Evolutionary conservation across 768 basidiomycete genomes (phyloP).

Genomic region (Lactifluus rugatus): DNA sequence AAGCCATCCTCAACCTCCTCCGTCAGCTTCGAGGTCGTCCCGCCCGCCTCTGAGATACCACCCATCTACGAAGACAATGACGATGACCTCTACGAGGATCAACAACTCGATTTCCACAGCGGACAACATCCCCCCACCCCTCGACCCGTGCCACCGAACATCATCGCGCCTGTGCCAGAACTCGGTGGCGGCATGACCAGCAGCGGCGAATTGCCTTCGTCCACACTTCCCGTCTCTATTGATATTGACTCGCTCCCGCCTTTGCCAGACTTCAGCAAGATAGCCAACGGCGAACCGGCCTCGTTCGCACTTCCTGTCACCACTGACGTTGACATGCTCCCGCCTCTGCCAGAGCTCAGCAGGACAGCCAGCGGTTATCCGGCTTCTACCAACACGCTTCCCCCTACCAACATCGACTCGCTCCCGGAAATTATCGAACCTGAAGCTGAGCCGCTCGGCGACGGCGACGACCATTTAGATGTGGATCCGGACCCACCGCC

Average conservation of each 20-base stretch:
- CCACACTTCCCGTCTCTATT: background rate
- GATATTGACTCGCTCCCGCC: background rate
- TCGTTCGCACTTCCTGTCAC: background rate
- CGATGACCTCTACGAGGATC: slow-evolving; percentile 1
- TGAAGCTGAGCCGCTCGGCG: background rate
- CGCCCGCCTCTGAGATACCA: slow-evolving; percentile 11
- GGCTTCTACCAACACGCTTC: slow-evolving; percentile 9
- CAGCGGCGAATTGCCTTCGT: background rate
- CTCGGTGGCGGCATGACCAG: background rate
- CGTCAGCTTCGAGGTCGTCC: slow-evolving; percentile 15
- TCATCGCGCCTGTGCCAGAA: slow-evolving; percentile 15
- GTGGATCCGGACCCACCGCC: slow-evolving; percentile 13
- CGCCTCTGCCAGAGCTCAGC: background rate
- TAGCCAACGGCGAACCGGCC: background rate
- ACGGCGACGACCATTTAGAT: background rate
- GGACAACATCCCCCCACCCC: background rate
- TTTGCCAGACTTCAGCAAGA: background rate
- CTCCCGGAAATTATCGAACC: slow-evolving; percentile 19
- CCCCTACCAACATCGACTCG: slow-evolving; percentile 7
- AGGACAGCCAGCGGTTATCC: background rate
- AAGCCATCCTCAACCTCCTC: slow-evolving; percentile 20
- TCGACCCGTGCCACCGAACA: slow-evolving; percentile 10
- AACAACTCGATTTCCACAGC: background rate
- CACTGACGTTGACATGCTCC: background rate
- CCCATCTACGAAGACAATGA: slow-evolving; percentile 18